A percentile compares a stretch with the other conserved stretches of the same genome.
These are phyloP conservation scores for Apophysomyces sp. DNA, from an alignment of 371 early-diverging fungal genomes.

Conservation along the genomic window DNA sequence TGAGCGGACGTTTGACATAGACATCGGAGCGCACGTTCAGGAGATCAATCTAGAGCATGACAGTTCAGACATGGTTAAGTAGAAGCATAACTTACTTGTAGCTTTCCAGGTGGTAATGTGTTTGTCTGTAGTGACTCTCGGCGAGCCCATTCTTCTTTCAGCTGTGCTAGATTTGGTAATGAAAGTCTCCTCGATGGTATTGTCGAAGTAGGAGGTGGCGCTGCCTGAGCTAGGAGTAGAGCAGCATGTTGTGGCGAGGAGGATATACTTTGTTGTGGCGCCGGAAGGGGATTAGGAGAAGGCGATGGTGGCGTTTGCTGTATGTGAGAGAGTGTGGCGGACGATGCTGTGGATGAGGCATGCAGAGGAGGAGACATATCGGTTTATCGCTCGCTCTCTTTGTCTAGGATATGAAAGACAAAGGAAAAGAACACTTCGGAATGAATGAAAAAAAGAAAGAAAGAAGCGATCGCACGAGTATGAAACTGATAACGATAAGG, in stretches of 20 bases:
- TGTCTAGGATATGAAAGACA: not conserved
- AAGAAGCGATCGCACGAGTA: not conserved
- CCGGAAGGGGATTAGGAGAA: constrained; percentile 10
- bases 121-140: constrained; percentile 10
- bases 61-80: not conserved
- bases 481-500: not conserved
- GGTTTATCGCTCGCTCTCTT: not conserved
- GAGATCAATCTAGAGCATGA: constrained; percentile 29
- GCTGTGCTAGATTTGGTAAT: constrained; percentile 29
- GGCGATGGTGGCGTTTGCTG: not conserved
- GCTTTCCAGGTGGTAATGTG: constrained; percentile 20
- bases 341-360: constrained; percentile 2
- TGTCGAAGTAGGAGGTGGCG: constrained; percentile 1
- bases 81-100: constrained; percentile 20
- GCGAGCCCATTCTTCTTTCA: constrained; percentile 32
- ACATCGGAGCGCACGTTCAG: constrained; percentile 35
- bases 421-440: not conserved
- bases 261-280: not conserved
- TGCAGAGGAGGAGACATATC: not conserved
- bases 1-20: constrained; percentile 26
- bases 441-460: not conserved
- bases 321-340: not conserved
- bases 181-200: constrained; percentile 23
- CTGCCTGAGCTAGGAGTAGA: not conserved
- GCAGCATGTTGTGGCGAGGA: constrained; percentile 5